These are phyloP conservation scores for Heritiera littoralis DNA, from an alignment of 345 rosid genomes.

Conservation along the genomic window DNA sequence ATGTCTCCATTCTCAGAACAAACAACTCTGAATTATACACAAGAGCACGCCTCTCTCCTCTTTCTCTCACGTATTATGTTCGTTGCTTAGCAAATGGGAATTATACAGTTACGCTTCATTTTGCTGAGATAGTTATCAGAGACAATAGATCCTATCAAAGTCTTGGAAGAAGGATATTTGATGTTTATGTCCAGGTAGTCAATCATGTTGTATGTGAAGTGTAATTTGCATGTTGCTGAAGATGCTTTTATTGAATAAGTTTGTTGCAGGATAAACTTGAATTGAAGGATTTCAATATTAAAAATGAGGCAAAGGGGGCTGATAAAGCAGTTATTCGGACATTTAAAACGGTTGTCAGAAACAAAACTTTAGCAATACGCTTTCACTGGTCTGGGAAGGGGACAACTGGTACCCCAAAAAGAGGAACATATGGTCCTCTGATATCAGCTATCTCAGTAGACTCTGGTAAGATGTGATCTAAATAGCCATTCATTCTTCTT, in stretches of 20 bases:
- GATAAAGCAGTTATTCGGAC: conserved; percentile 17
- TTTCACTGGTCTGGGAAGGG: conserved; percentile 50
- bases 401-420: conserved; percentile 30
- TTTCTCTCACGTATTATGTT: conserved; percentile 53
- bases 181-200: conserved; percentile 57
- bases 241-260: neutral
- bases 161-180: conserved; percentile 51
- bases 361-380: conserved; percentile 37
- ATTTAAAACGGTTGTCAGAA: conserved; percentile 25
- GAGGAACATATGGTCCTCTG: conserved; percentile 45
- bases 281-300: neutral
- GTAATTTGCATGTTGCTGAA: neutral
- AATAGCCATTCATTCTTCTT: neutral
- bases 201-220: no score
- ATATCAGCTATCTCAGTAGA: conserved; percentile 46
- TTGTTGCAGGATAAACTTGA: conserved; percentile 30
- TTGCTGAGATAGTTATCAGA: conserved; percentile 52
- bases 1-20: conserved; percentile 14
- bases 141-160: conserved; percentile 39
- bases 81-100: conserved; percentile 56
- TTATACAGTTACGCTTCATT: conserved; percentile 54
- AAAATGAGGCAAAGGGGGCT: conserved; percentile 18
- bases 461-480: conserved; percentile 25
- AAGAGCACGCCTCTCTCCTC: conserved; percentile 52
- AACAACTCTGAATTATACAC: conserved; percentile 36